A percentile compares a stretch with the other conserved stretches of the same genome.
These are phyloP conservation scores for Penicillium lagena DNA, from an alignment of 495 filamentous ascomycete genomes.

Conservation along the genomic window DNA sequence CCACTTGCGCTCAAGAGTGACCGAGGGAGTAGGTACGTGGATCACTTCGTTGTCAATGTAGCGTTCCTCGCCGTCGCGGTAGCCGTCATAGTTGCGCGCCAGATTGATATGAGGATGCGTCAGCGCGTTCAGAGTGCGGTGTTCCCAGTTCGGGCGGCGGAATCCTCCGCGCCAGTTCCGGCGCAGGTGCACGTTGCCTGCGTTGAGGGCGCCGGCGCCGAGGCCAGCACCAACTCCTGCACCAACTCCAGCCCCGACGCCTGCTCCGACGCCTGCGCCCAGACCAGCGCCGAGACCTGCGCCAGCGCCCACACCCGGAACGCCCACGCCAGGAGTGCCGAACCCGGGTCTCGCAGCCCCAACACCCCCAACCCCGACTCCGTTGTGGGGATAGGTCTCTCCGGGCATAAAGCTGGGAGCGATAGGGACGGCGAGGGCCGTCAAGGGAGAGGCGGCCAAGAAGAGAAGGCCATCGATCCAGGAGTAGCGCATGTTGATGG, in stretches of 20 bases:
- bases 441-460: slow-evolving; percentile 17
- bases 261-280: too few species aligned
- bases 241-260: too few species aligned
- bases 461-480: slow-evolving; percentile 18
- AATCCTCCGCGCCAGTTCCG: too few species aligned
- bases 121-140: background rate
- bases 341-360: background rate
- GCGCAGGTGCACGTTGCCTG: too few species aligned
- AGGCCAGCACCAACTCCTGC: too few species aligned
- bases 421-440: slow-evolving; percentile 17
- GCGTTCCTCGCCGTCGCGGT: too few species aligned
- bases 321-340: background rate
- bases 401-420: slow-evolving; percentile 15
- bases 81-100: background rate
- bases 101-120: too few species aligned
- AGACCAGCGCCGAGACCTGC: too few species aligned
- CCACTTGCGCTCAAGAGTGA: too few species aligned
- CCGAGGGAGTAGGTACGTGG: too few species aligned
- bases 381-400: slow-evolving; percentile 11
- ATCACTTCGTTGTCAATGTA: too few species aligned
- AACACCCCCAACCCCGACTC: background rate
- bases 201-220: too few species aligned
- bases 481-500: slow-evolving; percentile 17
- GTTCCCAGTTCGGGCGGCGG: background rate
- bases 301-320: background rate